These are phyloP conservation scores for Verbena officinalis DNA, from an alignment of 257 asterid genomes.

Conservation along the genomic window DNA sequence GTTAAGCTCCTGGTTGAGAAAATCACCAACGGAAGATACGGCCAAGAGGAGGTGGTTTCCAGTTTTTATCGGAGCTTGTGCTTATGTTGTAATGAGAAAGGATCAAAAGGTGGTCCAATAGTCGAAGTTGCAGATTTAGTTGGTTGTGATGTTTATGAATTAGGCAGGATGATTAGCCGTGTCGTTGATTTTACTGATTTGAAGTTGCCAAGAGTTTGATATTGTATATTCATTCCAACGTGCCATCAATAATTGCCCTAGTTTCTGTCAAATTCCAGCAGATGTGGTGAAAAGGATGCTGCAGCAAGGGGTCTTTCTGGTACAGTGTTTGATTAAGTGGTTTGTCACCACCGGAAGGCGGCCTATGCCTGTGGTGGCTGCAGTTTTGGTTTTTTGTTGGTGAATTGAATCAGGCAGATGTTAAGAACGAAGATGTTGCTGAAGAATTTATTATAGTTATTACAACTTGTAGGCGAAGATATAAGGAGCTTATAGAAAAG, in stretches of 20 bases:
- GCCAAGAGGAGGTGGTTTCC: conserved; percentile 78
- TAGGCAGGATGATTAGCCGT: conserved; percentile 72
- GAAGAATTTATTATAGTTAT: conserved; percentile 51
- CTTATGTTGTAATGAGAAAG: conserved; percentile 67
- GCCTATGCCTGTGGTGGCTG: conserved; percentile 84
- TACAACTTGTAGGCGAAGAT: conserved; percentile 63
- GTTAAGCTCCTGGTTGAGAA: conserved; percentile 48
- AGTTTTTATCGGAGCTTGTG: conserved; percentile 68
- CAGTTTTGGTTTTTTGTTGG: conserved; percentile 72
- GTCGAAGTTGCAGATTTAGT: conserved; percentile 52
- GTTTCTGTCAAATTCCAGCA: conserved; percentile 37
- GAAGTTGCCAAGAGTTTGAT: conserved; percentile 71
- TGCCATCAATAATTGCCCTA: conserved; percentile 39
- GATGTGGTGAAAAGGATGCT: conserved; percentile 52
- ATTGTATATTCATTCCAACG: conserved; percentile 54
- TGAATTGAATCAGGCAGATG: conserved; percentile 50
- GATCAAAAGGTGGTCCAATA: conserved; percentile 53
- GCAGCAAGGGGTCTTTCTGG: conserved; percentile 76
- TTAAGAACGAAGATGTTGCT: conserved; percentile 63
- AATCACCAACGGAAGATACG: conserved; percentile 70
- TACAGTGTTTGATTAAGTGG: conserved; percentile 93
- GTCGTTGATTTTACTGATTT: conserved; percentile 59
- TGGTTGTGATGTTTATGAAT: conserved; percentile 57
- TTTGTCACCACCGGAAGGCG: conserved; percentile 77
- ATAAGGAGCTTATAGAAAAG: conserved; percentile 69